Base-by-base conservation (phyloP, 345 rosid genomes). In the Cardamine resedifolia region DNA sequence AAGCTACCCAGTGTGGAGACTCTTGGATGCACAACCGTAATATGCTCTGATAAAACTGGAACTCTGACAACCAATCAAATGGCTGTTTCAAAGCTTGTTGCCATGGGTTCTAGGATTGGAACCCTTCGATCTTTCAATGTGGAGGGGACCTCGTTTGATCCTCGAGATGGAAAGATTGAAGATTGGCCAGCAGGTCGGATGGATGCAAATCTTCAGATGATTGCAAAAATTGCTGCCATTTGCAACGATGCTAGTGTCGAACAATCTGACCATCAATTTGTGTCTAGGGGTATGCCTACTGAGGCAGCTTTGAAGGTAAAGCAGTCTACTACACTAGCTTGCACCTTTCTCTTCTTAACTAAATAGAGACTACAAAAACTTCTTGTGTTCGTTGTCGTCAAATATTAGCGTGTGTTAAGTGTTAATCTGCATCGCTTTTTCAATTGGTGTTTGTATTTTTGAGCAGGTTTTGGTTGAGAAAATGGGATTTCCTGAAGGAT, bases 301-400 rank as follows among this genome's bases (percentile, higher is more conserved):
- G 99, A 91, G 73, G 99, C 99, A 72, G 99, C 99, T n/a, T 72
- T 95, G 64, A 95, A 95, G 94, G 99, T 95, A 56, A 81, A 44
- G 33, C 14, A 28, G 59, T 68, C 58, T 45, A 26, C 34, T 36
- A 45, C 52, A 51, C 24, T 52, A 67, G 41, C 74, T 41, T 43
- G 27, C 16, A 23, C 30, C 10, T 76, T 27, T 47, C 8, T 70
- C 45, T 41, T 39, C 70, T 70, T 64, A 45, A 21, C 49, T 61
- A 5, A 24, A 61, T 58, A 28, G 10, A 20, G 7, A 20, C 31
- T 47, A 7, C 23, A 61, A 62, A 19, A 2, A 43, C 48, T 72
- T 12, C 24, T 34, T 62, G 12, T 48, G 51, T 51, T 34, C n/a
- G 12, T 56, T 43, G 10, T 34, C 45, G 30, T 66, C 43, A 31